Evolutionary conservation across 345 rosid genomes (phyloP).

Genomic region (Theobroma cacao): DNA sequence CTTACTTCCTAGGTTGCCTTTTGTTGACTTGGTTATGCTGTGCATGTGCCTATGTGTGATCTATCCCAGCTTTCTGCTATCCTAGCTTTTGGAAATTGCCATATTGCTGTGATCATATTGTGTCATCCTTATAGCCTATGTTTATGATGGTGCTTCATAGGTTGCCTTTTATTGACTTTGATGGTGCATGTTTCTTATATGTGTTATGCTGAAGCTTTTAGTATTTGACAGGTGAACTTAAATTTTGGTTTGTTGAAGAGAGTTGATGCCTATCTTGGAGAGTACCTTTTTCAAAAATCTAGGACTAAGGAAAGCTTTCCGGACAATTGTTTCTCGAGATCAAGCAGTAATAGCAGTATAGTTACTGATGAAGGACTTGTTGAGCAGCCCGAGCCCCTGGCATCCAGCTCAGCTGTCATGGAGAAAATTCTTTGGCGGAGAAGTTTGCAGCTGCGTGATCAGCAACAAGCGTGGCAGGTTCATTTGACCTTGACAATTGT

Average conservation of each 20-base stretch:
- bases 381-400: constrained; percentile 57
- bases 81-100: background rate
- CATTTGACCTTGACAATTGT: constrained; percentile 18
- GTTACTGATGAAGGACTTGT: constrained; percentile 65
- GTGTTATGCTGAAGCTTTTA: background rate
- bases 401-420: constrained; percentile 43
- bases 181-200: background rate
- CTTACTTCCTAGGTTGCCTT: background rate
- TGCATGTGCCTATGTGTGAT: background rate
- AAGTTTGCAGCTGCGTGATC: constrained; percentile 64
- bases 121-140: background rate
- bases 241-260: constrained; percentile 55
- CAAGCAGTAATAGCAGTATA: constrained; percentile 55
- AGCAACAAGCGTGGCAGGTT: constrained; percentile 84
- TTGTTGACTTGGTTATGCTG: background rate
- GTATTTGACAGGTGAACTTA: constrained; percentile 56
- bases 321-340: constrained; percentile 51
- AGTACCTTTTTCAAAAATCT: constrained; percentile 52
- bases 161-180: constrained; percentile 4
- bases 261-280: constrained; percentile 61
- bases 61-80: background rate
- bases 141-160: background rate
- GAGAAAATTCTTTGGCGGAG: constrained; percentile 51
- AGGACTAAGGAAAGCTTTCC: constrained; percentile 36
- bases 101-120: background rate